Base-by-base conservation (phyloP, 2,329 filamentous ascomycete genomes). In the Ophiostoma sp. region DNA sequence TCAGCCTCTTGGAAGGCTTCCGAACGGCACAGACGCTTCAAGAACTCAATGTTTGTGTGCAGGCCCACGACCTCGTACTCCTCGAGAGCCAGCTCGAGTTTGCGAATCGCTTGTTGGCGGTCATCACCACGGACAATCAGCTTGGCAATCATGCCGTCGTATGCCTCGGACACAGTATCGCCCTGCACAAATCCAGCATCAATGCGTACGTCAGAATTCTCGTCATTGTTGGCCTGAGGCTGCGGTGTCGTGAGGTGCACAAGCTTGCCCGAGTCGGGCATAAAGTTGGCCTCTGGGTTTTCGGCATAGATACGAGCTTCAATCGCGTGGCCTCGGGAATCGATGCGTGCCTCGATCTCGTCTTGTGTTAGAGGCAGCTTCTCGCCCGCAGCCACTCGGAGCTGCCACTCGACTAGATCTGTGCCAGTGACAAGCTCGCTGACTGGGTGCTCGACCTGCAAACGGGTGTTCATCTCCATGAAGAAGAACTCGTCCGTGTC, bases 91-190 rank as follows among this genome's bases (percentile, higher is more conserved):
- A 88, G 82, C 49, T 88, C 87, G 69, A 99, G 83, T 77, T 92
- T 96, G 69, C 91, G 88, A 65, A 99, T 89, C 3, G 93, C 92
- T 40, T 90, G 89, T 76, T 90, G 85, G 70, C 95, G 85, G 68
- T 89, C 89, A 16, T 87, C 85, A 0, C 91, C 95, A 69, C 91
- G 87, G 5, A 98, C 92, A 73, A 99, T 99, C 66, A 99, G 85
- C 80, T 99, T 99, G 62, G 95, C 92, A 73, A 99, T 97, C 95
- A 99, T 99, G 41, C 95, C 95, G 74, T 99, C 95, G 78, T 99
- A 99, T 67, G 95, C 91, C 69, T 94, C 92, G 0, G 93, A 96
- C 2, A 99, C 91, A 71, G 92, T 92, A 76, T 97, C 94, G 40
- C 95, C 95, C 73, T 93, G 85, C 41, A 93, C 86, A 76, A 98